Percentiles rank a stretch among this genome's conserved stretches.
These are phyloP conservation scores for Podospora didyma DNA, from an alignment of 495 filamentous ascomycete genomes.

Conservation along the genomic window DNA sequence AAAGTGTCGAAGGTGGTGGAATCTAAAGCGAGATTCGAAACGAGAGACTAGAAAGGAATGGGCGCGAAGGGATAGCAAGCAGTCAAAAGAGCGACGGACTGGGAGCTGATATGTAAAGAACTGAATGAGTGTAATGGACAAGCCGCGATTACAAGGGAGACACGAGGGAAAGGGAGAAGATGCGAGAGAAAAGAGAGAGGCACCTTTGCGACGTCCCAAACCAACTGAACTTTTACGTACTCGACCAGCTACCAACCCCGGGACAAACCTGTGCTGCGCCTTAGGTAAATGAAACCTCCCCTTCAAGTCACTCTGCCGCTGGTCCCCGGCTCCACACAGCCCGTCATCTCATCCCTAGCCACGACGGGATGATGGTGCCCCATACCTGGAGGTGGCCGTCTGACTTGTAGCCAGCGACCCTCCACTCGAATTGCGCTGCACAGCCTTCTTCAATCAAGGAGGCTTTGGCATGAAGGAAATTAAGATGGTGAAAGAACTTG, in stretches of 20 bases:
- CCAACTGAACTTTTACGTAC: background rate
- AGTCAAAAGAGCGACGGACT: slow-evolving; percentile 8
- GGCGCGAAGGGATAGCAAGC: background rate
- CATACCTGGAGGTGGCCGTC: no score
- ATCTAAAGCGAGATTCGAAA: slow-evolving; percentile 5
- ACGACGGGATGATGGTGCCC: no score
- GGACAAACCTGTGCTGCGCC: background rate
- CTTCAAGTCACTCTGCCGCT: no score
- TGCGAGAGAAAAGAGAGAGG: background rate
- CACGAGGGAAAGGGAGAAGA: background rate
- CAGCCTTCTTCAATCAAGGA: no score
- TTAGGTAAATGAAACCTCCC: slow-evolving; percentile 7
- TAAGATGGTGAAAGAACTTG: no score
- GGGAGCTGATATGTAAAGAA: slow-evolving; percentile 10
- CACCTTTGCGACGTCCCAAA: background rate
- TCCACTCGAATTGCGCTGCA: no score
- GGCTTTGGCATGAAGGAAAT: no score
- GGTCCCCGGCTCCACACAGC: no score
- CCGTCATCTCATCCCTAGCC: no score
- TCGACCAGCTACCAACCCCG: background rate
- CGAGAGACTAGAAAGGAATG: slow-evolving; percentile 12
- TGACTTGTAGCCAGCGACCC: no score
- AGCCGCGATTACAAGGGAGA: background rate
- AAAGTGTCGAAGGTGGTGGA: background rate
- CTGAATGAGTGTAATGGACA: background rate